Evolutionary conservation across 305 asterid genomes (phyloP).

Genomic region (Rubia tinctorum): DNA sequence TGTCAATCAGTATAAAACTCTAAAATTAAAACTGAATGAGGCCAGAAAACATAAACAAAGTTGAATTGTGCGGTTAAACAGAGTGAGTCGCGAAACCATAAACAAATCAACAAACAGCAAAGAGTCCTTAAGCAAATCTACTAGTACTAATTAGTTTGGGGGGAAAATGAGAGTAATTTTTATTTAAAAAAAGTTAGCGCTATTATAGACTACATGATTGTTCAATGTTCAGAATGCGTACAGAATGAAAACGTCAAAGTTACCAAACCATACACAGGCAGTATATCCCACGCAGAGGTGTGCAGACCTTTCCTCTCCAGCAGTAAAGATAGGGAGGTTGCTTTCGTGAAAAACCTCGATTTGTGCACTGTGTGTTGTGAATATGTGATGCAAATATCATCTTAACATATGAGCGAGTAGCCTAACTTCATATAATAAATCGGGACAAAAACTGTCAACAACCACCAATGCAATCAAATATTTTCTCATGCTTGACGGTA

Average conservation of each 20-base stretch:
- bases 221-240: background rate
- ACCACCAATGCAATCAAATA: too few relatives aligned
- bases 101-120: background rate
- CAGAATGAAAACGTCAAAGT: background rate
- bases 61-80: background rate
- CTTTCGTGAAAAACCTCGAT: too few relatives aligned
- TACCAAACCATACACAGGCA: background rate
- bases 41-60: background rate
- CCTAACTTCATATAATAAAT: too few relatives aligned
- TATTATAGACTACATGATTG: background rate
- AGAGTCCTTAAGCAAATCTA: background rate
- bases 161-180: background rate
- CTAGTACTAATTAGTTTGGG: background rate
- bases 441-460: too few relatives aligned
- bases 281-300: background rate
- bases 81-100: background rate
- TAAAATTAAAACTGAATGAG: background rate
- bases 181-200: background rate
- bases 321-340: too few relatives aligned
- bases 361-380: too few relatives aligned
- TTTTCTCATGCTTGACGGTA: too few relatives aligned
- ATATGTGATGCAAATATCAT: too few relatives aligned
- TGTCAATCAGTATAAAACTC: slow-evolving; percentile 13
- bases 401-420: too few relatives aligned
- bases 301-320: background rate